Percentiles rank a stretch among this genome's conserved stretches.
phyloP scores from a whole-genome alignment of 352 stramenopile species.

The Globisporangium echinulatum region DNA sequence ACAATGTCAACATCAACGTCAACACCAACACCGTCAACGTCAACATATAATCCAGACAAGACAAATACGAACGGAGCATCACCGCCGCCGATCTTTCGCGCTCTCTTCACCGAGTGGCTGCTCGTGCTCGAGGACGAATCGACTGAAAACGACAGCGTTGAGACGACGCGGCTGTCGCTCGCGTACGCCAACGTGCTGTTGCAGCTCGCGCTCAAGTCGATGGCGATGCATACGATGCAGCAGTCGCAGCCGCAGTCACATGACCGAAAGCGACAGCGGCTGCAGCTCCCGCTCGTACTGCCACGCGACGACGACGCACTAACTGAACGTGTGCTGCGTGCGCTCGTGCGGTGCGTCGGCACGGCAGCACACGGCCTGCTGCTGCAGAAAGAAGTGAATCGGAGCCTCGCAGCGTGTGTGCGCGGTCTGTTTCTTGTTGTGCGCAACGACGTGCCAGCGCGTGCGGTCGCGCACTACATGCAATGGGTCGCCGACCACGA shows the following conservation, averaged over 20 bases:
- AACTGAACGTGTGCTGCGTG: conserved; percentile 32
- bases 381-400: conserved; percentile 64
- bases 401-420: conserved; percentile 48
- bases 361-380: conserved; percentile 33
- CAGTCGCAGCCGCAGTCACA: not conserved
- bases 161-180: conserved; percentile 42
- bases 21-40: no score
- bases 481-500: conserved; percentile 30
- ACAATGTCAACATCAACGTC: not conserved
- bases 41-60: no score
- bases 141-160: conserved; percentile 26
- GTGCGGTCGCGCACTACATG: conserved; percentile 36
- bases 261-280: not conserved
- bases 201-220: conserved; percentile 61
- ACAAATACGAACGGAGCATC: not conserved
- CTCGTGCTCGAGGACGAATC: conserved; percentile 39
- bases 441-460: conserved; percentile 34
- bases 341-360: conserved; percentile 29
- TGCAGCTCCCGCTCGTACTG: conserved; percentile 7
- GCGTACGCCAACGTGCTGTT: conserved; percentile 47
- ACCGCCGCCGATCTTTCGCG: conserved; percentile 26
- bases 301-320: conserved; percentile 30
- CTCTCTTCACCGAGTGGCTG: conserved; percentile 49
- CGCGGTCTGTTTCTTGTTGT: conserved; percentile 48
- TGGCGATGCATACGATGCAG: conserved; percentile 36